Conservation (phyloP, 2,329 filamentous ascomycete genomes). For the Pestalotiopsis sp. region DNA sequence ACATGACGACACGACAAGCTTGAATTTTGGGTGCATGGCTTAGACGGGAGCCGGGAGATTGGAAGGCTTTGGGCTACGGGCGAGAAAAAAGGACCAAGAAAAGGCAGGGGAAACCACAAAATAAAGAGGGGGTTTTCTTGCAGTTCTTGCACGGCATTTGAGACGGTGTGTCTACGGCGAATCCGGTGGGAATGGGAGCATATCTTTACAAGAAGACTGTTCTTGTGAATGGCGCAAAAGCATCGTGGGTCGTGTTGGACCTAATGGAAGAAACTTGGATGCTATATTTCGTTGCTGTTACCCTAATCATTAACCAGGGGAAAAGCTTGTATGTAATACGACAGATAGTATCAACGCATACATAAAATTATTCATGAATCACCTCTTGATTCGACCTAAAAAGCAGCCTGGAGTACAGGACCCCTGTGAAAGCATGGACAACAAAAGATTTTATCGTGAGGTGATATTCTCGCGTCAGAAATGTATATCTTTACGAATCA, state of each 20-base stretch:
- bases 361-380: no score
- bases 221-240: neutral
- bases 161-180: neutral
- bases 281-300: no score
- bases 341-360: no score
- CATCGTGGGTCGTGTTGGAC: neutral
- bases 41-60: neutral
- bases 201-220: neutral
- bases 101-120: neutral
- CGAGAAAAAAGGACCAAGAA: neutral
- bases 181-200: neutral
- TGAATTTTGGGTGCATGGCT: neutral
- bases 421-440: no score
- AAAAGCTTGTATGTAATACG: no score
- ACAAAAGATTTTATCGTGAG: neutral
- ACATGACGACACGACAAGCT: constrained; percentile 1
- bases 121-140: neutral
- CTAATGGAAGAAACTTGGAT: neutral
- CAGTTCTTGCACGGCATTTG: neutral
- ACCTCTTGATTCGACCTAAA: no score
- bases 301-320: no score
- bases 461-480: neutral
- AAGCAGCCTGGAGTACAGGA: no score
- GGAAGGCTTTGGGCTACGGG: neutral
- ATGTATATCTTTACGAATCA: neutral